phyloP scores from a whole-genome alignment of 108 stramenopile genomes.

The Fistulifera pelliculosa region DNA sequence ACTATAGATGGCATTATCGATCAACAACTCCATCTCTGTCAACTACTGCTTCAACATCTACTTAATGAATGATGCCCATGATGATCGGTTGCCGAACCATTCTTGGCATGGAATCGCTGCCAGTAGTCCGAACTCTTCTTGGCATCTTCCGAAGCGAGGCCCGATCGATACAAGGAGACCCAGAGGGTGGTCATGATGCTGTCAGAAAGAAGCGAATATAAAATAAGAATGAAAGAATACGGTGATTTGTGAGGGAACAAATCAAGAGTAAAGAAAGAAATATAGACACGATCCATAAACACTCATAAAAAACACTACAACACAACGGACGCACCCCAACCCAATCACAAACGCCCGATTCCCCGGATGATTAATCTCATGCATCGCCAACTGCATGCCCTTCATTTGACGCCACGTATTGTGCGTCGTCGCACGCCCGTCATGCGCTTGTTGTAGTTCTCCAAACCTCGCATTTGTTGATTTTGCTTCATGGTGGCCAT shows the following conservation, averaged over 20 bases:
- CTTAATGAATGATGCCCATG: no score
- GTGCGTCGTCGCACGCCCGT: conserved; percentile 47
- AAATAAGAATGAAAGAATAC: no score
- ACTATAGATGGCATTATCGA: no score
- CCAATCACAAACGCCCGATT: conserved; percentile 75
- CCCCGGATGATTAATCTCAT: conserved; percentile 67
- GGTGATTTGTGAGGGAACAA: not conserved
- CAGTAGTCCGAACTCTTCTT: conserved; percentile 11
- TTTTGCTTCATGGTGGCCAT: conserved; percentile 6
- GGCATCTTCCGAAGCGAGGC: conserved; percentile 3
- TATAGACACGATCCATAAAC: no score
- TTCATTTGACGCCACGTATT: conserved; percentile 80
- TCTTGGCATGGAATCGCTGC: conserved; percentile 16
- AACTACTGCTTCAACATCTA: no score
- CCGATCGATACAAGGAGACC: conserved; percentile 1
- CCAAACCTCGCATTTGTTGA: conserved; percentile 4
- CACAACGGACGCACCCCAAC: conserved; percentile 65
- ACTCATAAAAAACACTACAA: no score
- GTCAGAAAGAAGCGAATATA: no score
- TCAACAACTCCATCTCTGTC: no score
- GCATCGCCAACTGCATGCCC: conserved; percentile 53
- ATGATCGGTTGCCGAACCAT: not conserved
- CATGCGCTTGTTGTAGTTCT: conserved; percentile 23
- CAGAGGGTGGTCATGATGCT: no score
- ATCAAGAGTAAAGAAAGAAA: no score